Evolutionary conservation across 768 basidiomycete genomes (phyloP), one percentile per base, ranked within the genome.

Genomic region (Leccinum obscurum): DNA sequence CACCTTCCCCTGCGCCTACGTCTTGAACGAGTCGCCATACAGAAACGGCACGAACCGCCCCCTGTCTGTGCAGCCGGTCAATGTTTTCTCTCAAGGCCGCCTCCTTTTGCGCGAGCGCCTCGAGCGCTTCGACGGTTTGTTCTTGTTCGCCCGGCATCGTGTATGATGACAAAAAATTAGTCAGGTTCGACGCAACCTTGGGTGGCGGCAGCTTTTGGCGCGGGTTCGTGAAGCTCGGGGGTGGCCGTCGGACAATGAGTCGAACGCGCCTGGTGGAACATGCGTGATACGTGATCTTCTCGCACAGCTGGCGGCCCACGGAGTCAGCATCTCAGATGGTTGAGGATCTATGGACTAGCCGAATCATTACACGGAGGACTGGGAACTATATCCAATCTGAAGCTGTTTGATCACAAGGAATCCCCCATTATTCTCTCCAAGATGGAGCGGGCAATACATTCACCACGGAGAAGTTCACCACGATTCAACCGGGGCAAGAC

Each of bases 161-260:
- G 68, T 88, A 95, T 0, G 92, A 92, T 0, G 77, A 73, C 15
- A 96, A 75, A 56, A 87, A 83, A 1, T 76, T 66, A 10, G 76
- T 64, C 10, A 95, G 72, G 1, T 89, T 88, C 1, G 79, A 77
- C 15, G 78, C 79, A 65, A 82, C 80, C 52, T 76, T 76, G 0
- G 86, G 76, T 0, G 76, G 74, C 0, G 82, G 78, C 1, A 90
- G 88, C 11, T 78, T 78, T 68, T 97, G 94, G 13, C 69, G 70
- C 0, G 89, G 93, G 70, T 88, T 83, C 13, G 92, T 84, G 48
- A 85, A 76, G 2, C 76, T 68, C 3, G 84, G 85, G 1, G 82
- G 80, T 7, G 90, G 90, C 13, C 77, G 77, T 41, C 87, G 82
- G 13, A 93, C 87, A 52, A 90, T 81, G 58, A 89, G 77, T 6